phyloP scores from a whole-genome alignment of 176 grass and related monocot genomes.

The Elymus sibiricus region DNA sequence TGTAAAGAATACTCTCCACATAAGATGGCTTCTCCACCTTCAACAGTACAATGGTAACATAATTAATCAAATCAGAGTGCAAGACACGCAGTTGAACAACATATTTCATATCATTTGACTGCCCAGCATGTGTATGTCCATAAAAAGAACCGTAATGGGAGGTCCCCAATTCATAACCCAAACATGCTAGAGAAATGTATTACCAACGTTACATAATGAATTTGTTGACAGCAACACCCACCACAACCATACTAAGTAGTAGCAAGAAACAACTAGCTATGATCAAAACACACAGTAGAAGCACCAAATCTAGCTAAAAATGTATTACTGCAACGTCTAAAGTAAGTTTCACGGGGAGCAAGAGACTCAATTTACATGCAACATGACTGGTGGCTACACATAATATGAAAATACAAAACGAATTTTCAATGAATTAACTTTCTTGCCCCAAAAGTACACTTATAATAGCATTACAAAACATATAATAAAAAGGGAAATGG shows the following conservation, averaged over 20 bases:
- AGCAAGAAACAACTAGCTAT: background rate
- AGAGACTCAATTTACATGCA: slow-evolving; percentile 4
- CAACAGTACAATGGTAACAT: slow-evolving; percentile 29
- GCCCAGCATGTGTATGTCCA: background rate
- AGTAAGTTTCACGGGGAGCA: background rate
- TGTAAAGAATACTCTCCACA: slow-evolving; percentile 99
- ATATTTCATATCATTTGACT: background rate
- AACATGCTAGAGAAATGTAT: background rate
- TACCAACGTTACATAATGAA: background rate
- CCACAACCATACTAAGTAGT: background rate
- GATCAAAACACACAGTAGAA: background rate
- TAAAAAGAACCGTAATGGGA: slow-evolving; percentile 9
- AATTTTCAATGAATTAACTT: background rate
- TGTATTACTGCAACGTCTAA: background rate
- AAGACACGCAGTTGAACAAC: background rate
- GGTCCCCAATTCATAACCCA: background rate
- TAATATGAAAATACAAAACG: background rate
- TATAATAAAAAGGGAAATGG: background rate
- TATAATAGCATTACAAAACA: background rate
- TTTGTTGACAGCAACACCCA: background rate
- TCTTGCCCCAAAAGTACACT: background rate
- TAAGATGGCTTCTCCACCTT: slow-evolving; percentile 99
- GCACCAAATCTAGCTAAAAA: background rate
- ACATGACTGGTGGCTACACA: background rate
- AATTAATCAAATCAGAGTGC: slow-evolving; percentile 15